Base-by-base conservation (phyloP, 352 stramenopile genomes). In the Pythium brachiatum region DNA sequence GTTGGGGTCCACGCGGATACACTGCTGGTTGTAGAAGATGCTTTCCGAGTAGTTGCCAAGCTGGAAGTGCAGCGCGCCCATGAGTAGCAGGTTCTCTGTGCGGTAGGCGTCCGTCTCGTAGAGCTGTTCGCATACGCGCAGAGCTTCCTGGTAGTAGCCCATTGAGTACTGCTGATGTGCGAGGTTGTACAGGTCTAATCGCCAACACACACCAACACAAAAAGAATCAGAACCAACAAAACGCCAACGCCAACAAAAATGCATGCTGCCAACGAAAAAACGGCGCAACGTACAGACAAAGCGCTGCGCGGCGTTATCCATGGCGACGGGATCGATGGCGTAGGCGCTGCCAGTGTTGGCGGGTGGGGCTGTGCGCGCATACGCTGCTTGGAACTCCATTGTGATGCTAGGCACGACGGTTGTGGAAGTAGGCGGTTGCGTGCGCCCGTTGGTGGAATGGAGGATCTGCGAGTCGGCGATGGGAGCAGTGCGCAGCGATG, bases 21-120 rank as follows among this genome's bases (percentile, higher is more conserved):
- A 94, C 61, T 97, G 90, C 69, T 98, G 90, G 68, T 98, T 98
- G 83, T 97, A 98, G 66, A 97, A 98, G 51, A 98, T 96, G 62
- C 78, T 86, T 62, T 98, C 92, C 8, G 75, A 86, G 51, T 96
- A 89, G 70, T 98, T 96, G 20, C 89, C 82, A 0, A 98, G 75
- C 62, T 98, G 92, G 62, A 98, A 98, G 70, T 98, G 94, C 36
- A 97, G 68, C 25, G 95, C 95, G 13, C 94, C 93, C 3, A 98
- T 74, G 21, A 98, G 82, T 50, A 98, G 70, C 23, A 98, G 68
- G 61, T 97, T 97, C 61, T 98, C 94, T 1, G 87, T 89, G 36
- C 90, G 87, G 52, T 78, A 92, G 11, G 92, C 79, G 64, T 97
- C 88, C 32, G 78, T 75, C 41, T 88, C 76, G 70, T 98, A 98